phyloP scores from a whole-genome alignment of 2,329 filamentous ascomycete species.

The Dryadomyces quercus-mongolicae region DNA sequence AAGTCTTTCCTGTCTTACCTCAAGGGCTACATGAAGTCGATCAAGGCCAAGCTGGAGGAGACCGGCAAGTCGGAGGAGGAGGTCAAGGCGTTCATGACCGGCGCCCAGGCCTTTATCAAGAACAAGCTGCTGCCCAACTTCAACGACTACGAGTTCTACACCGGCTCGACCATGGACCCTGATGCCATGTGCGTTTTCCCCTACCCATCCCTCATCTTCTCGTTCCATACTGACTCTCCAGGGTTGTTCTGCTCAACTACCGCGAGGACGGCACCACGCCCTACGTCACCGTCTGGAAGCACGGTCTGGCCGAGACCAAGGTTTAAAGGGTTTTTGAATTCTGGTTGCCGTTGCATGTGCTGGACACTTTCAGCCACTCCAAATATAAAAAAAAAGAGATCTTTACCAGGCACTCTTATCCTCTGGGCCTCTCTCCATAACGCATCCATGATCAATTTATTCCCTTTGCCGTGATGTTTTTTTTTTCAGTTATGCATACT shows the following conservation, averaged over 20 bases:
- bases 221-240: slow-evolving; percentile 20
- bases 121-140: slow-evolving; percentile 71
- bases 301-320: slow-evolving; percentile 82
- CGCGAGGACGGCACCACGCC: slow-evolving; percentile 91
- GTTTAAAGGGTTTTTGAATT: slow-evolving; percentile 47
- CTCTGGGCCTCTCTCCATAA: no score
- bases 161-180: slow-evolving; percentile 83
- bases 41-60: slow-evolving; percentile 59
- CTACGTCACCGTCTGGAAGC: slow-evolving; percentile 87
- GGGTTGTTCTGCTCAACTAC: slow-evolving; percentile 91
- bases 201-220: slow-evolving; percentile 4
- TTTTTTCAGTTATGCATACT: no score
- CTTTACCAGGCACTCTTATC: no score
- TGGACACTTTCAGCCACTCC: not conserved
- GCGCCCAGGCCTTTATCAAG: slow-evolving; percentile 65
- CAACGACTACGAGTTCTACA: slow-evolving; percentile 93
- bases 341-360: not conserved
- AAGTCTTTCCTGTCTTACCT: slow-evolving; percentile 72
- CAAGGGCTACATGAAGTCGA: slow-evolving; percentile 87
- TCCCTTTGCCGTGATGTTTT: not conserved
- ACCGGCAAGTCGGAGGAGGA: slow-evolving; percentile 45
- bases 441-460: not conserved
- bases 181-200: slow-evolving; percentile 69
- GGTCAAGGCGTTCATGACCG: slow-evolving; percentile 68
- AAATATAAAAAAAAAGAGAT: not conserved